Evolutionary conservation across 2,329 filamentous ascomycete genomes (phyloP).

Genomic region (Venturia aucupariae): DNA sequence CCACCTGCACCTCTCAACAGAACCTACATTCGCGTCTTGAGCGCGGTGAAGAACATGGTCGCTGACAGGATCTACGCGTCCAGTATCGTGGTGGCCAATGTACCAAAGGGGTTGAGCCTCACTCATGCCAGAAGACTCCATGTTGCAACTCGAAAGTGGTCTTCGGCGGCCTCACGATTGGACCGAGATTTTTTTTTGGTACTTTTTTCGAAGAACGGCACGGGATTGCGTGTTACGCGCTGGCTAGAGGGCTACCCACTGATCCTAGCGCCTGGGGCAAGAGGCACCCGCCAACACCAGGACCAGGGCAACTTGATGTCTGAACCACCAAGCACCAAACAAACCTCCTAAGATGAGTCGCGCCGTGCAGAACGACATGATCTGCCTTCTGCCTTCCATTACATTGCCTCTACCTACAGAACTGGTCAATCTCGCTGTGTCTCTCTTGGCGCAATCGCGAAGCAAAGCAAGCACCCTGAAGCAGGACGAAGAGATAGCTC

Average conservation of each 20-base stretch:
- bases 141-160: background rate
- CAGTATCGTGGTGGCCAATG: conserved; percentile 65
- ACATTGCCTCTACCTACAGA: conserved; percentile 56
- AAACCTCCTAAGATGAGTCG: conserved; percentile 50
- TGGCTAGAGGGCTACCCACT: too few species aligned
- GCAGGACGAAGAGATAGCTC: conserved; percentile 78
- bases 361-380: conserved; percentile 62
- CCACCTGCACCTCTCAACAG: conserved; percentile 20
- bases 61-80: conserved; percentile 50
- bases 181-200: too few species aligned
- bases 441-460: conserved; percentile 71
- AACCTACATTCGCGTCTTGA: conserved; percentile 55
- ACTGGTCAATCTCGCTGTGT: conserved; percentile 62
- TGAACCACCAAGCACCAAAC: background rate
- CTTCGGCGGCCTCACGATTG: background rate
- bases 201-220: background rate
- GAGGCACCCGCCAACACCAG: too few species aligned
- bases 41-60: conserved; percentile 57
- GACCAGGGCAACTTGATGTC: too few species aligned
- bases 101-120: conserved; percentile 46
- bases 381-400: conserved; percentile 65
- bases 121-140: conserved; percentile 5
- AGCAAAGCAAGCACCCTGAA: conserved; percentile 69
- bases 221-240: too few species aligned
- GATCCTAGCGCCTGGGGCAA: too few species aligned